Conservation (phyloP, 2,329 filamentous ascomycete genomes). For the Cladophialophora yegresii region DNA sequence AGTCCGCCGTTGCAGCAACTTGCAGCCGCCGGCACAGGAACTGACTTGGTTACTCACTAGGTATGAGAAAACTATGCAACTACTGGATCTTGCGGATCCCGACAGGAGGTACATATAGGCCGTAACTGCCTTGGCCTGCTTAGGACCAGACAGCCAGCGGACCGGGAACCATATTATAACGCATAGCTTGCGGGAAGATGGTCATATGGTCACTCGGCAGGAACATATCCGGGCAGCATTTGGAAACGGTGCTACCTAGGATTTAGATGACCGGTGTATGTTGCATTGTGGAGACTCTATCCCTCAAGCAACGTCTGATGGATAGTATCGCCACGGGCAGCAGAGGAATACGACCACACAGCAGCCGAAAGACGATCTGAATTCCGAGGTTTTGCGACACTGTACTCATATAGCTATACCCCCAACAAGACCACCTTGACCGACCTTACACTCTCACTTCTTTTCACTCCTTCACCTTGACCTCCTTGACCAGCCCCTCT, state of each 20-base stretch:
- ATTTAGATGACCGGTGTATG: neutral
- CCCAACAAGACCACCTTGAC: neutral
- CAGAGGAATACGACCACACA: neutral
- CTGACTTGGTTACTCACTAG: conserved; percentile 32
- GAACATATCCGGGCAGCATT: neutral
- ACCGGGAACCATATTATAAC: neutral
- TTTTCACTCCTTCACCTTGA: conserved; percentile 24
- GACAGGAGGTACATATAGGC: conserved; percentile 75
- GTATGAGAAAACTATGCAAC: conserved; percentile 95
- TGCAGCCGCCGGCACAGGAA: neutral
- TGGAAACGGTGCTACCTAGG: neutral
- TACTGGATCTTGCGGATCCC: conserved; percentile 78
- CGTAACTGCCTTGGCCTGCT: neutral
- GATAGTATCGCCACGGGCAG: neutral
- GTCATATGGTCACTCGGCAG: neutral
- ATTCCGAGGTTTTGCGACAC: neutral
- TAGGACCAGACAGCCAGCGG: neutral
- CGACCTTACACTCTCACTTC: neutral
- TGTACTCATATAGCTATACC: neutral
- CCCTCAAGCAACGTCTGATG: neutral
- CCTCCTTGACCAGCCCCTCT: conserved; percentile 33
- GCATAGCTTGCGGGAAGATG: neutral
- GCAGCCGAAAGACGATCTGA: neutral
- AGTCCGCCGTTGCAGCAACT: conserved; percentile 37
- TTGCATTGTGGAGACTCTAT: neutral